Percentiles rank a stretch among this genome's conserved stretches.
Conservation (phyloP, 2,329 filamentous ascomycete genomes). For the Neobulgaria alba region DNA sequence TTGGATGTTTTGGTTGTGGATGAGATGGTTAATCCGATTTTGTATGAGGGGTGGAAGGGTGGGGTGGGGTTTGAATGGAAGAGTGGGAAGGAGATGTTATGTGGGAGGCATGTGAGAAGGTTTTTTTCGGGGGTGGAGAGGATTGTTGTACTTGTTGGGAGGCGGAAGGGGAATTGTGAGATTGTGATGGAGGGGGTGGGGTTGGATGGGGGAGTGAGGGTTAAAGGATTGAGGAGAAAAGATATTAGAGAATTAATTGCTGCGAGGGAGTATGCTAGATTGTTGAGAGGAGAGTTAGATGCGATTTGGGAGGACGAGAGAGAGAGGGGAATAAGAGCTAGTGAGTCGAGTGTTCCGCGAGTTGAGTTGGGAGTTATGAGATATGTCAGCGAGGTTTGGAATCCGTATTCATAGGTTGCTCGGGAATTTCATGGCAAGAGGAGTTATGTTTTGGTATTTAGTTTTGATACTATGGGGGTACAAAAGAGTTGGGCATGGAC, state of each 20-base stretch:
- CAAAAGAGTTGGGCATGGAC: too few relatives aligned
- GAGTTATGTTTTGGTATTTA: too few relatives aligned
- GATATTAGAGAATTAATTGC: neutral
- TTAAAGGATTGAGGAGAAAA: neutral
- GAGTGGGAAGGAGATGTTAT: neutral
- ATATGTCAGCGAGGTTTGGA: neutral
- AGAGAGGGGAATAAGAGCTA: neutral
- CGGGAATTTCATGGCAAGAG: too few relatives aligned
- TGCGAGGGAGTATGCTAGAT: neutral
- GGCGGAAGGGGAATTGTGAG: neutral
- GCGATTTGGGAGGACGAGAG: neutral
- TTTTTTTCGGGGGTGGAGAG: neutral
- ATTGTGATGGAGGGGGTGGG: neutral
- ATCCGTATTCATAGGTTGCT: neutral
- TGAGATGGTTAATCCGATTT: neutral
- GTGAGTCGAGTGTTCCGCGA: neutral
- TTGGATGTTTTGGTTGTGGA: neutral
- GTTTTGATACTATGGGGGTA: too few relatives aligned
- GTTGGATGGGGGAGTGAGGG: neutral
- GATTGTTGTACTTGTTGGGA: neutral
- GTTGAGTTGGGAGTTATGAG: neutral
- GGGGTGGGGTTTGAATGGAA: neutral
- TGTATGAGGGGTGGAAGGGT: neutral
- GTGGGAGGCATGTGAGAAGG: neutral
- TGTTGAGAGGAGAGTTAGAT: neutral